Evolutionary conservation across 805 yeast species (phyloP).

Genomic region (Candida odintsovae): DNA sequence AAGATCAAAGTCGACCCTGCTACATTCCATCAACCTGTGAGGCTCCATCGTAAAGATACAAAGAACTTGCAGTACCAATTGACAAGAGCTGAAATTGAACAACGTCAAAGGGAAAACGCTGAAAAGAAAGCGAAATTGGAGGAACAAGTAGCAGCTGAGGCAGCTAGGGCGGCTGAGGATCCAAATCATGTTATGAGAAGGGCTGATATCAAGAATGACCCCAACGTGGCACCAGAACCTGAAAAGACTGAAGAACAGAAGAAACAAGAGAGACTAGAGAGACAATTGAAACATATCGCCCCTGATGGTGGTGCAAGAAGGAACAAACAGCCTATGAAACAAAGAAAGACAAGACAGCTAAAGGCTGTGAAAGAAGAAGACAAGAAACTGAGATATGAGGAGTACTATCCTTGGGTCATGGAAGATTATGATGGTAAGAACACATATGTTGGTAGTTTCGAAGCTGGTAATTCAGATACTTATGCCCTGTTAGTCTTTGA

Average conservation of each 20-base stretch:
- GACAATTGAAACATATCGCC: slow-evolving; percentile 62
- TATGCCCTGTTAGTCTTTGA: slow-evolving; percentile 83
- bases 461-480: slow-evolving; percentile 81
- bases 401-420: slow-evolving; percentile 95
- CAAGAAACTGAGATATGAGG: slow-evolving; percentile 85
- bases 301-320: slow-evolving; percentile 89
- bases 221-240: slow-evolving; percentile 27
- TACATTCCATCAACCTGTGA: slow-evolving; percentile 68
- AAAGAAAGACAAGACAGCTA: slow-evolving; percentile 81
- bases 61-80: slow-evolving; percentile 83
- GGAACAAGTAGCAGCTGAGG: slow-evolving; percentile 29
- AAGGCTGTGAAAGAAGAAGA: slow-evolving; percentile 77
- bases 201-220: slow-evolving; percentile 14
- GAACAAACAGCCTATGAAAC: slow-evolving; percentile 53
- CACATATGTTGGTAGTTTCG: slow-evolving; percentile 94
- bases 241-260: slow-evolving; percentile 32
- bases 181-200: slow-evolving; percentile 13
- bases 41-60: slow-evolving; percentile 92
- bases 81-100: slow-evolving; percentile 70
- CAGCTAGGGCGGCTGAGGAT: slow-evolving; percentile 14
- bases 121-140: slow-evolving; percentile 28
- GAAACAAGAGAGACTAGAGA: slow-evolving; percentile 26
- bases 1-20: slow-evolving; percentile 70
- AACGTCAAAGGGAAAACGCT: slow-evolving; percentile 44
- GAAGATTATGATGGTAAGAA: slow-evolving; percentile 94